Evolutionary conservation across 208 protist genomes (phyloP), one percentile per base, ranked within the genome.

Genomic region (Strigomonas culicis): DNA sequence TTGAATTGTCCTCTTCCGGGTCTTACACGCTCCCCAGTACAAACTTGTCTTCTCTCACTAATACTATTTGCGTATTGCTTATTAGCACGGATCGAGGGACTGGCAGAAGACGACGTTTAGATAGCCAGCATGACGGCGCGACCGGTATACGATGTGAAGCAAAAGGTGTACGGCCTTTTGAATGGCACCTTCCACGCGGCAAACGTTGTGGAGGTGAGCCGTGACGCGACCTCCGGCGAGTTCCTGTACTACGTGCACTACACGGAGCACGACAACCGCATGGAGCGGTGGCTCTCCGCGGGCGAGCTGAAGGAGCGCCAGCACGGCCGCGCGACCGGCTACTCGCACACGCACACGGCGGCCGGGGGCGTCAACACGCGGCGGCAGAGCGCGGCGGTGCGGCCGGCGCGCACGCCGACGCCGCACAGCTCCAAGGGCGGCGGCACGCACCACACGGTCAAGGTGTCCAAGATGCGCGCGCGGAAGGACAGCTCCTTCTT

Each of bases 401-500:
- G 11, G 13, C 44, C 4, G 44, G 21, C 1, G 49, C 41, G 2
- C 59, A 41, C 41, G 64, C 22, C 43, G 52, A 65, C 13, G 47
- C 56, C 19, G 28, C 22, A 50, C 0, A 81, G 55, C n/a, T 76
- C 84, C 11, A 93, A 93, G 39, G 70, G 86, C 0, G 79, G 78
- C 1, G 74, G 74, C 17, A 28, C 41, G 52, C 57, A 72, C 57
- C 80, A 84, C 70, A 65, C 70, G 51, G 77, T 89, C 30, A 88
- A 88, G 46, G 74, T 90, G 19, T 87, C 85, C 11, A 92, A 82
- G 46, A 71, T 67, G 59, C 77, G 86, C 3, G 83, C 84, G 28
- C 76, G 86, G 13, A 85, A 88, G 21, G 90, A 96, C 70, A 95
- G 89, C 59, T 74, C 83, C 13, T 95, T 95, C 74, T 95, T 95